Evolutionary conservation across 345 rosid genomes (phyloP).

Genomic region (Euphorbia lathyris): DNA sequence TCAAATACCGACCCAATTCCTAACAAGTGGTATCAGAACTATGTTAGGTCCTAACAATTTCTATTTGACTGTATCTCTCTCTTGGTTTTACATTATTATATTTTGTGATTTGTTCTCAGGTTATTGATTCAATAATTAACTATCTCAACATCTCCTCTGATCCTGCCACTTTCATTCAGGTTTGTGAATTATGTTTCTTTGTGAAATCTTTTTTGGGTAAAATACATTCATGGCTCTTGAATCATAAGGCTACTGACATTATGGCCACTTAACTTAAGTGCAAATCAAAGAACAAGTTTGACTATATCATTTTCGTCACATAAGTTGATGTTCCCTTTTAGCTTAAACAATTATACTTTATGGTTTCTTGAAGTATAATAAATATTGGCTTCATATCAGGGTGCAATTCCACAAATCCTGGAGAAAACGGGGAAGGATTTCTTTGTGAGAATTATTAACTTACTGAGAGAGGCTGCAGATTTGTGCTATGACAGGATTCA

Average conservation of each 20-base stretch:
- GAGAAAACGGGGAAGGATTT: conserved; percentile 59
- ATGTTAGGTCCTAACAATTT: no score
- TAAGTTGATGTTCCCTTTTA: not conserved
- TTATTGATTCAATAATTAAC: conserved; percentile 37
- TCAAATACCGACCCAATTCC: no score
- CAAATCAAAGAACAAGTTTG: no score
- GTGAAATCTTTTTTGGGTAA: no score
- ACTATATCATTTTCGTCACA: no score
- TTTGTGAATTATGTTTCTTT: conserved; percentile 7
- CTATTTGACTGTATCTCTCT: not conserved
- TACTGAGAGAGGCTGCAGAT: conserved; percentile 48
- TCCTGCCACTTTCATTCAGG: conserved; percentile 56
- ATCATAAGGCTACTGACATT: no score
- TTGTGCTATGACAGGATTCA: conserved; percentile 43
- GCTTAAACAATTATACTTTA: not conserved
- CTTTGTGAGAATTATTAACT: conserved; percentile 43
- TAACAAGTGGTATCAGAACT: no score
- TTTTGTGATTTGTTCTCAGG: conserved; percentile 24
- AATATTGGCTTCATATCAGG: conserved; percentile 45
- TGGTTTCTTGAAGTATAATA: no score
- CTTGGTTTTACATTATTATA: not conserved
- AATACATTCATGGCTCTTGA: no score
- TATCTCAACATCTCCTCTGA: conserved; percentile 35
- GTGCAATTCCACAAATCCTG: conserved; percentile 60
- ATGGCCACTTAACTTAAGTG: no score